Base-by-base conservation (phyloP, 2,329 filamentous ascomycete genomes). In the Penicillium vulpinum region DNA sequence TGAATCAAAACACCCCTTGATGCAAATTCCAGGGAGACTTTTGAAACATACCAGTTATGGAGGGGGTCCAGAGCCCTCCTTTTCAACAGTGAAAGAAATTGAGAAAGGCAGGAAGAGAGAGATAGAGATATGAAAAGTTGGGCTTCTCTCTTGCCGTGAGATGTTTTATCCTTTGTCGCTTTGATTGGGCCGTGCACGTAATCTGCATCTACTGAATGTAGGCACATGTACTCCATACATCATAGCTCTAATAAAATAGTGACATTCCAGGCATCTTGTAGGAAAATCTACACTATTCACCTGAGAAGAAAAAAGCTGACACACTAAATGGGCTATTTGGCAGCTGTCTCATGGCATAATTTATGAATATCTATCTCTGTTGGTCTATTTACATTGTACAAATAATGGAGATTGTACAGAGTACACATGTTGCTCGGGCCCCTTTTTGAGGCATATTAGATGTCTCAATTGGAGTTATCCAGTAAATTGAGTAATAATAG, bases 1-100 rank as follows among this genome's bases (percentile, higher is more conserved):
- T 51, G 41, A 50, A 41, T 41, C 61, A 61, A 64, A 64, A 65
- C 56, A 67, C 59, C 68, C 69, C 68, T 70, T 69, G 68, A 66
- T 70, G 54, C 57, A 56, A 58, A 68, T 64, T 62, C 56, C 53
- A 63, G 44, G 51, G 54, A 48, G 38, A 21, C 26, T 18, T 39
- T 50, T 57, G 56, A 67, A 68, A 65, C 67, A 68, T 68, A 62
- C 65, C 66, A 65, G 52, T 52, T 18, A 57, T 46, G 38, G 56
- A 54, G 50, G 47, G 47, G 47, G 47, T 36, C 50, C 18, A 13
- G 28, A 39, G 29, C 15, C 1, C 21, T 28, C 22, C 31, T 29
- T n/a, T 38, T n/a, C 18, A 21, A 18, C 18, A 15, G 11, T 22
- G 40, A 45, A 46, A 15, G 41, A 16, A 24, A 35, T 38, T 21